phyloP scores from a whole-genome alignment of 495 filamentous ascomycete genomes.

The Annulohypoxylon bovei region DNA sequence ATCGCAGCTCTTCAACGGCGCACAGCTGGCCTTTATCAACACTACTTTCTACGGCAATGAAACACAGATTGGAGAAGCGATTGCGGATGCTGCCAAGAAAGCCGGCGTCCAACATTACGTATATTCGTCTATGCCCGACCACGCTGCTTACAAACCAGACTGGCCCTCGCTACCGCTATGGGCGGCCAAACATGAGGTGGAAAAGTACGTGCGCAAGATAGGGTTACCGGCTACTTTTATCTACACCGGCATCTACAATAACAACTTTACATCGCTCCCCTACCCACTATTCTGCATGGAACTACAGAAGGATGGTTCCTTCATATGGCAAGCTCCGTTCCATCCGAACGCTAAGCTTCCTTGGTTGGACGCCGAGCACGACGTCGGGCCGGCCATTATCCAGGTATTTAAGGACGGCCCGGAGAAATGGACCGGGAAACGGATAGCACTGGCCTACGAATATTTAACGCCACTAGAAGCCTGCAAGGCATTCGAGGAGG shows the following conservation, averaged over 20 bases:
- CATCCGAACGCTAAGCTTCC: conserved; percentile 86
- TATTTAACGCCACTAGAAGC: conserved; percentile 84
- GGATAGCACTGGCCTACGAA: conserved; percentile 92
- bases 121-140: conserved; percentile 97
- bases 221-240: conserved; percentile 89
- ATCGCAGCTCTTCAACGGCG: conserved; percentile 79
- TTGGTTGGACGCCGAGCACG: conserved; percentile 98
- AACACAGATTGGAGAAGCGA: conserved; percentile 81
- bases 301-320: conserved; percentile 80
- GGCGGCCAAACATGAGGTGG: conserved; percentile 89
- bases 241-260: conserved; percentile 98
- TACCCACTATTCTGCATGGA: conserved; percentile 97
- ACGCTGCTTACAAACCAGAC: conserved; percentile 70
- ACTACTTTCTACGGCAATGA: conserved; percentile 98
- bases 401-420: conserved; percentile 96
- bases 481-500: conserved; percentile 79
- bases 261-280: conserved; percentile 94
- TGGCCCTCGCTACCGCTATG: conserved; percentile 90
- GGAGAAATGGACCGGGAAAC: conserved; percentile 88
- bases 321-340: conserved; percentile 94
- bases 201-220: conserved; percentile 87
- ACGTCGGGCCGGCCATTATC: conserved; percentile 91
- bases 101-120: conserved; percentile 90
- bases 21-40: conserved; percentile 94
- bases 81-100: conserved; percentile 89